Base-by-base conservation (phyloP, 345 rosid species). In the Sisymbrium altissimum region DNA sequence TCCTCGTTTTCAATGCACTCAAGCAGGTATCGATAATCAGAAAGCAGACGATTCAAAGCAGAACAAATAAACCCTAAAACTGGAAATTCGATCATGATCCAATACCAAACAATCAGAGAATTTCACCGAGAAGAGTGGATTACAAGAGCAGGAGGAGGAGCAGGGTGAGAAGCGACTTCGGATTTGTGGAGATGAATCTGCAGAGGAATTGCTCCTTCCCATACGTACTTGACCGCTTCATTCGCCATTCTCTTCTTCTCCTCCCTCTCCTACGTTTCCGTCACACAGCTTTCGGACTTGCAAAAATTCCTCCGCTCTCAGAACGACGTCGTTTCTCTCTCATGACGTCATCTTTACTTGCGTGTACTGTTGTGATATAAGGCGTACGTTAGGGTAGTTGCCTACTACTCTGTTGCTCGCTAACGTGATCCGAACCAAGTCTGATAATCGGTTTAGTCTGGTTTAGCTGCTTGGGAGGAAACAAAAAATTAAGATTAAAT, bases 121-220 rank as follows among this genome's bases (percentile, higher is more conserved):
- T 30, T 27, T 3, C 3, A 23, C 25, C 25, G 3, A 36, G 61
- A 41, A 40, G 21, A 9, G 49, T 3, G 17, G 15, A 23, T 53
- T 76, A 87, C 92, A 53, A 85, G 83, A 61, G 92, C 86, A 21
- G 98, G 90, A 25, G 96, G 86, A 35, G 96, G 97, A 23, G 96
- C 86, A 49, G 96, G 96, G 50, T 86, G 86, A 58, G 93, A 84
- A 59, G 97, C 89, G 35, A 91, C 92, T 69, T 94, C 97, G 21
- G 97, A 87, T 52, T 89, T 89, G 60, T 91, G 93, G 63, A 91
- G 96, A 69, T 85, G 92, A 69, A 94, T 85, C 81, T 89, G 95
- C 41, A 94, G 75, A 6, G 98, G 98, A 62, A 91, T 91, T 46
- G 96, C 92, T 11, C 98, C 98, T 79, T 87, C 84, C 98, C 98